A percentile compares a stretch with the other conserved stretches of the same genome.
Evolutionary conservation across 2,329 filamentous ascomycete species (phyloP).

Genomic region (Ascochyta koolunga): DNA sequence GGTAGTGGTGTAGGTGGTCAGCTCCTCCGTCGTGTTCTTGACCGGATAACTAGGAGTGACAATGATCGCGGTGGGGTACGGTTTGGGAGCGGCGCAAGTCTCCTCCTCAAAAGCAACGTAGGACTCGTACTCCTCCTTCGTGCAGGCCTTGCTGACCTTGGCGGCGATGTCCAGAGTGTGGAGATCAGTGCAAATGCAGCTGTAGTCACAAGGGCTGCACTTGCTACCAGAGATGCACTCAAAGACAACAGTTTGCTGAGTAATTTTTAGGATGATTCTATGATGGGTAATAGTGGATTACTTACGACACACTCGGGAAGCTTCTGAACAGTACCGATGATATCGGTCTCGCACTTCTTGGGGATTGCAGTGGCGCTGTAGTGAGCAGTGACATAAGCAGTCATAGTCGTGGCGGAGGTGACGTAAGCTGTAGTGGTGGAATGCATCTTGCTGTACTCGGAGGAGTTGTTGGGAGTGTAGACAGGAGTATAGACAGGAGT

Average conservation of each 20-base stretch:
- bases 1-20: conserved; percentile 14
- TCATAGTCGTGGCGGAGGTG: conserved; percentile 11
- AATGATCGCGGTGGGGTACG: conserved; percentile 9
- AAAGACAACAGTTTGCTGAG: conserved; percentile 16
- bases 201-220: conserved; percentile 6
- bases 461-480: background rate
- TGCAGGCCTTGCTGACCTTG: conserved; percentile 11
- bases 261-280: conserved; percentile 1
- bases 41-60: conserved; percentile 2
- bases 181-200: conserved; percentile 4
- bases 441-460: conserved; percentile 1
- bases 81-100: background rate
- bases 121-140: conserved; percentile 5
- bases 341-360: conserved; percentile 12
- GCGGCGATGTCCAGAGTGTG: conserved; percentile 9
- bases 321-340: conserved; percentile 10
- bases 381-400: conserved; percentile 14
- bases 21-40: conserved; percentile 2
- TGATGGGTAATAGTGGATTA: background rate
- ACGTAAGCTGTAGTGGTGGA: conserved; percentile 15
- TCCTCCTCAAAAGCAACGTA: conserved; percentile 8
- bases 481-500: background rate
- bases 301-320: conserved; percentile 9
- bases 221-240: conserved; percentile 15
- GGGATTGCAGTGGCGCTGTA: conserved; percentile 4